These are phyloP conservation scores for Phytophthora sp. DNA, from an alignment of 352 stramenopile species.

Conservation along the genomic window DNA sequence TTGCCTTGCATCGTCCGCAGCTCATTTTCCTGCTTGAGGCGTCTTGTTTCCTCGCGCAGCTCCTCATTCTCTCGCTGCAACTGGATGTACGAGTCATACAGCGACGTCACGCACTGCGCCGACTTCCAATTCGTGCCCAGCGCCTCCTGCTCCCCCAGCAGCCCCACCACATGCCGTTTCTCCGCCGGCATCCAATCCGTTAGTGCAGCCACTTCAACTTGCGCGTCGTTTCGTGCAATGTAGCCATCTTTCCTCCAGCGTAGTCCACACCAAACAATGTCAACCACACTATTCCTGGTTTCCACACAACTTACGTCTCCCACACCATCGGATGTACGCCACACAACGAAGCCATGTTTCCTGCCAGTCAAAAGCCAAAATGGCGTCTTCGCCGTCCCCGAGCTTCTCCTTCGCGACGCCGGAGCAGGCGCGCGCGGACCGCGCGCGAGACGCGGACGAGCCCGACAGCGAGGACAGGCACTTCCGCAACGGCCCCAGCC, in stretches of 20 bases:
- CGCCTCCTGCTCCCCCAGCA: constrained; percentile 15
- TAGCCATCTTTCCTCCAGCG: no score
- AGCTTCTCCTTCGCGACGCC: constrained; percentile 37
- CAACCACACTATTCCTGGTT: no score
- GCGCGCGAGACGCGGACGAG: neutral
- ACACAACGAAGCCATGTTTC: no score
- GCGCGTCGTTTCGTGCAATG: neutral
- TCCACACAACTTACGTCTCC: no score
- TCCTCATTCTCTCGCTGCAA: constrained; percentile 56
- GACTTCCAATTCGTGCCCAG: constrained; percentile 70
- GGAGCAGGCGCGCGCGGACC: constrained; percentile 11
- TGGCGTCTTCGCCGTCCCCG: constrained; percentile 12
- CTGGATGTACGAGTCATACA: constrained; percentile 77
- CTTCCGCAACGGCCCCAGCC: constrained; percentile 24
- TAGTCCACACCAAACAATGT: no score
- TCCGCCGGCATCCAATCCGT: constrained; percentile 25
- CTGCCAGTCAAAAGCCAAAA: neutral
- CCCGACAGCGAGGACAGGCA: constrained; percentile 23
- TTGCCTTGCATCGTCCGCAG: neutral
- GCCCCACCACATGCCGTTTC: constrained; percentile 14
- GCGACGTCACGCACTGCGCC: constrained; percentile 73
- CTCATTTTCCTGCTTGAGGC: constrained; percentile 18
- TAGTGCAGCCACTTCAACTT: constrained; percentile 21
- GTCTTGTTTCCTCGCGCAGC: constrained; percentile 23
- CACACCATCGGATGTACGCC: neutral